Conservation (phyloP, 1,284 basidiomycete genomes). For the Trichosporon ovoides region DNA sequence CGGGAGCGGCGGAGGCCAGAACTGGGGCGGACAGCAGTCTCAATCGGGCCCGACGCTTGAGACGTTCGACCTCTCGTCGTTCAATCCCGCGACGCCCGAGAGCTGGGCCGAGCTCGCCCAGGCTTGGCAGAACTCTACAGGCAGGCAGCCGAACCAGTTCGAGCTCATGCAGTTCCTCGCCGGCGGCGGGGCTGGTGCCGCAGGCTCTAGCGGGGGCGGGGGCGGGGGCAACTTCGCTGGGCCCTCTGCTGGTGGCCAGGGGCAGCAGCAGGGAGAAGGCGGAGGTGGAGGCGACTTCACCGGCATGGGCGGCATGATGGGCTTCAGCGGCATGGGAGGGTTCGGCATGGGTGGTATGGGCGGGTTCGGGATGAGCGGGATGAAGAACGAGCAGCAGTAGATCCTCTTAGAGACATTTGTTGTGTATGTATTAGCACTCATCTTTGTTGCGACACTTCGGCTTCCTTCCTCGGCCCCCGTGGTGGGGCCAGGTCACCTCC, state of each 20-base stretch:
- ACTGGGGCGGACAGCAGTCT: not conserved
- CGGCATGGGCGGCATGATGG: constrained; percentile 8
- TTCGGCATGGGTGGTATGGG: not conserved
- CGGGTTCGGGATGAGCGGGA: not conserved
- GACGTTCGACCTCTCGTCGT: constrained; percentile 31
- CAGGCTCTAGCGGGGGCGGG: too few relatives aligned
- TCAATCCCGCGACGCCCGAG: constrained; percentile 34
- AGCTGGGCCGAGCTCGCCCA: constrained; percentile 32
- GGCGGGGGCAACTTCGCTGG: not conserved
- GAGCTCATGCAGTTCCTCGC: constrained; percentile 41
- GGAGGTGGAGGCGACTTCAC: constrained; percentile 5
- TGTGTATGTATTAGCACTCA: constrained; percentile 6
- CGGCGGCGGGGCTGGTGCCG: not conserved
- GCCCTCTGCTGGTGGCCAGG: not conserved
- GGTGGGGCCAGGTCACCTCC: not conserved
- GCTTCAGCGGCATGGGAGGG: not conserved
- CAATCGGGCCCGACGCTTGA: not conserved
- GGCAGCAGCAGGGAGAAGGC: not conserved
- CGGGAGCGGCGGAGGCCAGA: constrained; percentile 14
- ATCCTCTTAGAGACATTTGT: constrained; percentile 4
- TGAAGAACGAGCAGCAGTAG: not conserved
- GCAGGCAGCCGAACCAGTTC: constrained; percentile 38
- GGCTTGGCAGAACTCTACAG: constrained; percentile 37
- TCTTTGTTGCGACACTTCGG: not conserved
- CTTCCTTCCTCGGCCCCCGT: too few relatives aligned